Base-by-base conservation (phyloP, 2,329 filamentous ascomycete genomes). In the Monilinia laxa region DNA sequence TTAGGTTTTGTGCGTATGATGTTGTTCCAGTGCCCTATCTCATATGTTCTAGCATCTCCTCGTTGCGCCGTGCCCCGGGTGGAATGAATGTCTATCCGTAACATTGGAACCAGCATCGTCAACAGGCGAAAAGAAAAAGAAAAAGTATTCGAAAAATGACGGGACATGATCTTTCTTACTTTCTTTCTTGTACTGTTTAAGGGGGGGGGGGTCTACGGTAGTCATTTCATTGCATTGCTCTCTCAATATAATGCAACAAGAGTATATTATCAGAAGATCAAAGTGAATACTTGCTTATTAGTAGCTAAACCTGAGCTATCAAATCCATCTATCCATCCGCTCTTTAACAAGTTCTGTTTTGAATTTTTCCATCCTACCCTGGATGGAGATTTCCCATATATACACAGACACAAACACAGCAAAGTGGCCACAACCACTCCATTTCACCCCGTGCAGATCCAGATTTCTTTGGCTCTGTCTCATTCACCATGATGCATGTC, bases 1-100 rank as follows among this genome's bases (percentile, higher is more conserved):
- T 25, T 56, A 40, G 54, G 23, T 11, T n/a, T 25, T 35, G 23
- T 47, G 18, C 47, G 40, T 42, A 72, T 70, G 40, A 72, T 70
- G 40, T 6, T 35, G 7, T 35, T 35, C 31, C 5, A 6, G 31
- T 35, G 31, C 31, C 31, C 31, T 35, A 6, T 35, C 31, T 35
- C 11, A 40, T 12, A 40, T 12, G 38, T 40, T 4, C 11, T 40
- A 14, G 4, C 38, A 1, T 40, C 38, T 40, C 0, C 38, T 40
- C 38, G 3, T 14, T 14, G 10, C 38, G 10, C 4, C 38, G 31
- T 6, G 31, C 31, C 7, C 31, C 31, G 5, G 7, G 31, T 35
- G 7, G 31, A 35, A 35, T 35, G 31, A 35, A 35, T 35, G 7
- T 5, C 31, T 35, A 9, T 35, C 5, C 31, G 5, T 35, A 35